phyloP scores from a whole-genome alignment of 306 rosid genomes.

The Pyrus pyrifolia region DNA sequence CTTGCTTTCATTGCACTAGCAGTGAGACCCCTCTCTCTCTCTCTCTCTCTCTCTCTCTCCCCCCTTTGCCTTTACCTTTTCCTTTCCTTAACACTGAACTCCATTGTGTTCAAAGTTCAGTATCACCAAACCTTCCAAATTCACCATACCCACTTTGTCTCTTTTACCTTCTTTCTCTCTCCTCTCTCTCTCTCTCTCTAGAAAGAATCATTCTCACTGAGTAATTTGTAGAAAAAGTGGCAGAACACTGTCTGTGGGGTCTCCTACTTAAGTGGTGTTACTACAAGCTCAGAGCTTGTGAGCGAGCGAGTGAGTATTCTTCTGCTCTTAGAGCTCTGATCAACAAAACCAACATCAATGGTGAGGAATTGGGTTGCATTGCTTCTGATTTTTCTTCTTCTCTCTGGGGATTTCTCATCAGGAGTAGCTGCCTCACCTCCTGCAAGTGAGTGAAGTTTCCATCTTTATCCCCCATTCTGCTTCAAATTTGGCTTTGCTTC shows the following conservation, averaged over 20 bases:
- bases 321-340: constrained; percentile 19
- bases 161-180: constrained; percentile 22
- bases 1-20: constrained; percentile 2
- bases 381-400: constrained; percentile 37
- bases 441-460: constrained; percentile 51
- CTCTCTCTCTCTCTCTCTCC: background rate
- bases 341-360: constrained; percentile 36
- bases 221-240: constrained; percentile 26
- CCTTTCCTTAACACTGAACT: constrained; percentile 11
- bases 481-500: constrained; percentile 8
- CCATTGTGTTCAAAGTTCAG: background rate
- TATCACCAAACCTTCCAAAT: constrained; percentile 23
- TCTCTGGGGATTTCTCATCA: constrained; percentile 48
- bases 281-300: constrained; percentile 34
- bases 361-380: constrained; percentile 31
- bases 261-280: constrained; percentile 28
- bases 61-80: constrained; percentile 12
- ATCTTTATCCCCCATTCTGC: background rate
- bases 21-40: constrained; percentile 1
- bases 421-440: constrained; percentile 77
- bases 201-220: constrained; percentile 18
- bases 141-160: constrained; percentile 25
- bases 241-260: constrained; percentile 28
- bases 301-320: background rate
- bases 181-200: background rate